Evolutionary conservation across 768 basidiomycete species (phyloP), one percentile per base, ranked within the genome.

Genomic region (Phylloporus arenicola): DNA sequence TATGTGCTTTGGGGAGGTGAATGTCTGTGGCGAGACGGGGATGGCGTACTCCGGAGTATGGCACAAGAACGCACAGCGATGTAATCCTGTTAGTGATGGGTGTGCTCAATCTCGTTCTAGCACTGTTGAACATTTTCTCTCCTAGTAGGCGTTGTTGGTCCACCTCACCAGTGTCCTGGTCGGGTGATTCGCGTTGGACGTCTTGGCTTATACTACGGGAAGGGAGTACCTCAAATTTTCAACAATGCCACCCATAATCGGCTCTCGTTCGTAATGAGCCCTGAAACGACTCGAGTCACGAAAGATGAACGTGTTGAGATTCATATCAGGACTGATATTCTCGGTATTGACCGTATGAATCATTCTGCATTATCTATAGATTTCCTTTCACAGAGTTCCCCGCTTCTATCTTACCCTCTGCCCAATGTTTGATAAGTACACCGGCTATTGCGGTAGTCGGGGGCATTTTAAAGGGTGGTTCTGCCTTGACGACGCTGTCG

Each of bases 341-440:
- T n/a, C 16, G 10, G 20, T 41, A 14, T 16, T 16, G 7, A n/a
- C 29, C 17, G 3, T 44, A 30, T 45, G 30, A 6, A 31, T 27
- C 19, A 9, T 24, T 19, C 25, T 25, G 9, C 7, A 1, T 4
- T 19, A 38, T 39, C 75, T 80, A 80, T 51, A 72, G 45, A 50
- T 53, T 27, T 44, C 64, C 64, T 76, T 52, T 76, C 70, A 31
- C 75, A 71, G 75, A 71, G 75, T 61, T 47, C 60, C 71, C 35
- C 55, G 69, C 27, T 66, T 80, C 54, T 35, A 80, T 74, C 63
- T 73, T 82, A 29, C 80, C 75, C 35, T 83, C 78, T 6, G 75
- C 85, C 92, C 92, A 94, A 47, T 91, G 80, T 43, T 79, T 72
- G 58, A 95, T 86, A 61, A 95, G 67, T 27, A 88, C 81, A n/a